Evolutionary conservation across 257 asterid genomes (phyloP).

Genomic region (Plantago major): DNA sequence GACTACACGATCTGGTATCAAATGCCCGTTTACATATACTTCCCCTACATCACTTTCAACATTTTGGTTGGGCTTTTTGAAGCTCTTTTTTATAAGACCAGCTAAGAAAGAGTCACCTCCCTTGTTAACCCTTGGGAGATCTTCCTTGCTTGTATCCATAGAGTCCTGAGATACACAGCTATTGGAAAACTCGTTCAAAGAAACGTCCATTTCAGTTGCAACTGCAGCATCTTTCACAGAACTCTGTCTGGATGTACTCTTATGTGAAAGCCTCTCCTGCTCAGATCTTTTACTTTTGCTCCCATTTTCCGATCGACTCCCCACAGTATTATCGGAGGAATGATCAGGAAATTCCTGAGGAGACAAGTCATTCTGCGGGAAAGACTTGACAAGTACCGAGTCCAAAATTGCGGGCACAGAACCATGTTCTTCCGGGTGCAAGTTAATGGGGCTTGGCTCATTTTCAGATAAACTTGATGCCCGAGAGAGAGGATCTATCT

Average conservation of each 20-base stretch:
- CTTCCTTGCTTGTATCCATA: slow-evolving; percentile 44
- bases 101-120: slow-evolving; percentile 70
- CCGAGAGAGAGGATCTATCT: slow-evolving; percentile 40
- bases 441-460: slow-evolving; percentile 39
- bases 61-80: slow-evolving; percentile 47
- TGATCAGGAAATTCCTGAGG: slow-evolving; percentile 25
- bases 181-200: slow-evolving; percentile 43
- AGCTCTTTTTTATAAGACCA: slow-evolving; percentile 62
- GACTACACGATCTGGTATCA: slow-evolving; percentile 56
- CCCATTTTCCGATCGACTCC: slow-evolving; percentile 35
- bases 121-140: slow-evolving; percentile 42
- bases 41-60: slow-evolving; percentile 47
- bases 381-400: slow-evolving; percentile 22
- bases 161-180: slow-evolving; percentile 62
- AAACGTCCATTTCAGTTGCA: slow-evolving; percentile 73
- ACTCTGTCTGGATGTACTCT: slow-evolving; percentile 46
- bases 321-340: slow-evolving; percentile 34
- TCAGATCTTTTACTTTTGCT: slow-evolving; percentile 45
- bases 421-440: slow-evolving; percentile 30
- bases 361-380: slow-evolving; percentile 31
- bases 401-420: slow-evolving; percentile 35
- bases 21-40: slow-evolving; percentile 66
- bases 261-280: slow-evolving; percentile 33
- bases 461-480: slow-evolving; percentile 46
- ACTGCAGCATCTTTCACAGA: slow-evolving; percentile 44